These are phyloP conservation scores for Raddia distichophylla DNA, from an alignment of 176 grass and related monocot genomes.

Conservation along the genomic window DNA sequence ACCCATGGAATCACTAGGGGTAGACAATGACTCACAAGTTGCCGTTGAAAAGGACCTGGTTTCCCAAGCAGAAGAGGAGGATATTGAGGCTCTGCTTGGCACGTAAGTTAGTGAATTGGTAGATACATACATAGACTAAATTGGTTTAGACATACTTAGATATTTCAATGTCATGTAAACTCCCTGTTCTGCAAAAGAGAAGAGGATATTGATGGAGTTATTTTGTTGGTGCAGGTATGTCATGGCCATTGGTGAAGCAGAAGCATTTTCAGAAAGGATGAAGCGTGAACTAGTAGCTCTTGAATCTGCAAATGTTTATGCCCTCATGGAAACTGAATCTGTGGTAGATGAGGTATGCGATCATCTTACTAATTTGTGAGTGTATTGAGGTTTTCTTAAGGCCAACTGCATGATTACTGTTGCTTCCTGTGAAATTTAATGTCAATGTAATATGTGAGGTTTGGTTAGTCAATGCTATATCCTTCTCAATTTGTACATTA, in stretches of 20 bases:
- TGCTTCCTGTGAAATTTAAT: background rate
- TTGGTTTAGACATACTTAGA: background rate
- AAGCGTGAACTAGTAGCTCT: conserved; percentile 91
- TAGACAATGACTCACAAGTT: conserved; percentile 58
- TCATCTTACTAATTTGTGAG: conserved; percentile 9
- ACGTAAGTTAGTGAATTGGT: conserved; percentile 53
- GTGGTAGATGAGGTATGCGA: conserved; percentile 73
- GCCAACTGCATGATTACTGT: background rate
- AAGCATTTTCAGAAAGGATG: conserved; percentile 94
- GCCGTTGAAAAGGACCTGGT: conserved; percentile 77
- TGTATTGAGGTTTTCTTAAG: background rate
- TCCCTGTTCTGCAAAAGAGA: background rate
- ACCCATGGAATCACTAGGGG: conserved; percentile 46
- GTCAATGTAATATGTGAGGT: background rate
- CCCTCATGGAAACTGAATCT: conserved; percentile 85
- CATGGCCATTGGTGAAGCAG: conserved; percentile 92
- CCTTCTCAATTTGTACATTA: background rate
- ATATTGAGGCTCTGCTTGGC: conserved; percentile 77
- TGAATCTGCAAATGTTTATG: conserved; percentile 97
- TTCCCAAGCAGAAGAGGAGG: conserved; percentile 87
- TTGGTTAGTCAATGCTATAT: background rate
- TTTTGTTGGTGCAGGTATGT: conserved; percentile 60
- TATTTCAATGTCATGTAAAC: conserved; percentile 30
- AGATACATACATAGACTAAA: background rate
- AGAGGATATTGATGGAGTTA: background rate